Conservation (phyloP, 1,284 basidiomycete species). For the Austroboletus niveus region DNA sequence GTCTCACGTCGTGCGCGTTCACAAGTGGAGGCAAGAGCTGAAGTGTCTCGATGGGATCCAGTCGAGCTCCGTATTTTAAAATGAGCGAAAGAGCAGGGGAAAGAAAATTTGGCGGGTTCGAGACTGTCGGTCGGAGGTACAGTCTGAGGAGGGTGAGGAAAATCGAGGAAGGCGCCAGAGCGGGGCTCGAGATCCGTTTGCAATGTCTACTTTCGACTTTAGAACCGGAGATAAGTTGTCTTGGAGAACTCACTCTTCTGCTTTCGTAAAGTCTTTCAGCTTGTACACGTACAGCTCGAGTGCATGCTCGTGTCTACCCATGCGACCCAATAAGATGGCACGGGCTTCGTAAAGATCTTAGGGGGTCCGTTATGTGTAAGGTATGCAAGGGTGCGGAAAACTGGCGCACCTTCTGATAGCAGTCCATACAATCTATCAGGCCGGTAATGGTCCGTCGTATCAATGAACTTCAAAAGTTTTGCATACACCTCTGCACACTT, state of each 20-base stretch:
- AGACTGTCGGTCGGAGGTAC: slow-evolving; percentile 74
- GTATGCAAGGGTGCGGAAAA: neutral
- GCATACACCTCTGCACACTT: slow-evolving; percentile 50
- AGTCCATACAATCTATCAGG: slow-evolving; percentile 78
- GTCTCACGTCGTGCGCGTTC: slow-evolving; percentile 72
- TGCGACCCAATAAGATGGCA: slow-evolving; percentile 84
- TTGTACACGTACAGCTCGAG: slow-evolving; percentile 91
- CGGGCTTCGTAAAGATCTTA: slow-evolving; percentile 83
- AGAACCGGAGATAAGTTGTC: neutral
- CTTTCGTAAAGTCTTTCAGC: slow-evolving; percentile 77
- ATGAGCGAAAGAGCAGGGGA: slow-evolving; percentile 83
- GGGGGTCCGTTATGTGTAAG: neutral
- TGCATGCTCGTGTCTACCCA: slow-evolving; percentile 91
- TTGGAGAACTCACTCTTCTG: slow-evolving; percentile 71
- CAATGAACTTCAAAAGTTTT: slow-evolving; percentile 79
- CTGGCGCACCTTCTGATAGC: slow-evolving; percentile 67
- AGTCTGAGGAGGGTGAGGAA: slow-evolving; percentile 86
- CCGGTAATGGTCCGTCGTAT: slow-evolving; percentile 68
- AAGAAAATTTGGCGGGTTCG: slow-evolving; percentile 54
- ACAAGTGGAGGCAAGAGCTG: slow-evolving; percentile 88
- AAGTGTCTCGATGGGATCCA: slow-evolving; percentile 81
- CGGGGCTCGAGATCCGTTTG: slow-evolving; percentile 68
- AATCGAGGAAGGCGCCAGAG: slow-evolving; percentile 59
- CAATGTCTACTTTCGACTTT: slow-evolving; percentile 67
- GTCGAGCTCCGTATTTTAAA: slow-evolving; percentile 74